phyloP scores from a whole-genome alignment of 164 flowering plant genomes.

The Malania oleifera region DNA sequence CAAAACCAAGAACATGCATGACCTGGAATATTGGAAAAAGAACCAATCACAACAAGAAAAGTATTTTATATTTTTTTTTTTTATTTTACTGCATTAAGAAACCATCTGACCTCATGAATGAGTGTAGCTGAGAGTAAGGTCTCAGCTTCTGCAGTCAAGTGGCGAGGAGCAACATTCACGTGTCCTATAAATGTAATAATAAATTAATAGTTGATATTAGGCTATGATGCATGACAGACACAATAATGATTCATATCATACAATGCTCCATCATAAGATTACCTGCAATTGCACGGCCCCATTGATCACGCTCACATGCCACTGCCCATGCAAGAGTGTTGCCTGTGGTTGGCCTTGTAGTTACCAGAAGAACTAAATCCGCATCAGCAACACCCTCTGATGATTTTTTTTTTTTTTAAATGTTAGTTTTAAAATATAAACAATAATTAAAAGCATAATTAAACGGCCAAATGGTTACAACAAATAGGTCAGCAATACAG shows the following conservation, averaged over 20 bases:
- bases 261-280: slow-evolving; percentile 9
- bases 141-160: slow-evolving; percentile 98
- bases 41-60: slow-evolving; percentile 13
- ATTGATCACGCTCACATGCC: slow-evolving; percentile 99
- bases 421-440: slow-evolving; percentile 14
- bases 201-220: slow-evolving; percentile 3
- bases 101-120: slow-evolving; percentile 78
- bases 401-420: too few relatives aligned
- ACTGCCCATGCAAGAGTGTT: slow-evolving; percentile 99
- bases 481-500: neutral
- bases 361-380: slow-evolving; percentile 91
- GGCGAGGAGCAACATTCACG: slow-evolving; percentile 99
- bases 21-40: slow-evolving; percentile 41
- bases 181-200: slow-evolving; percentile 53
- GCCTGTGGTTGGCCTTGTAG: slow-evolving; percentile 99
- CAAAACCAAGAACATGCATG: slow-evolving; percentile 99
- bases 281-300: slow-evolving; percentile 99
- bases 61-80: too few relatives aligned
- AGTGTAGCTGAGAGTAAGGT: slow-evolving; percentile 95
- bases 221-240: neutral
- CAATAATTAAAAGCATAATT: neutral
- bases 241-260: neutral
- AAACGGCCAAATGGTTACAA: neutral
- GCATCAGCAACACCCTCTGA: slow-evolving; percentile 93
- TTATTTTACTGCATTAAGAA: neutral